A percentile compares a stretch with the other conserved stretches of the same genome.
These are phyloP conservation scores for Pterocarpus macrocarpus DNA, from an alignment of 306 rosid genomes.

Conservation along the genomic window DNA sequence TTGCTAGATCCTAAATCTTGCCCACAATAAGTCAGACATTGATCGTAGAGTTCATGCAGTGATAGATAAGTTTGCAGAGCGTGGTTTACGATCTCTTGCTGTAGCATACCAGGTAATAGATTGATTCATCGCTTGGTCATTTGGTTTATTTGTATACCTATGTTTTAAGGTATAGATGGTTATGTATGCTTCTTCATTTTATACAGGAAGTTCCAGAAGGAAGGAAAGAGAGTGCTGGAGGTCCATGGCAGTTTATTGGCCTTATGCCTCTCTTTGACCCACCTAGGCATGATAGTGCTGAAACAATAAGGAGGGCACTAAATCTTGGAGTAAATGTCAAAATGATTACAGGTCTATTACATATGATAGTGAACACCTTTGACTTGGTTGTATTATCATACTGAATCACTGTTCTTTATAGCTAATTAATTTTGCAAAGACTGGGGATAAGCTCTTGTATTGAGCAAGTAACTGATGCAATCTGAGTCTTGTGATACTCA, in stretches of 20 bases:
- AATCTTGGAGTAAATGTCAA: conserved; percentile 99
- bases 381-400: conserved; percentile 34
- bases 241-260: conserved; percentile 97
- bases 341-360: conserved; percentile 87
- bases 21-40: conserved; percentile 87
- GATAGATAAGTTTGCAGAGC: conserved; percentile 94
- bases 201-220: conserved; percentile 96
- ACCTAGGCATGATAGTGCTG: conserved; percentile 99
- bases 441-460: conserved; percentile 28
- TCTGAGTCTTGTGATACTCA: background rate
- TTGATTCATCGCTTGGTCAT: conserved; percentile 36
- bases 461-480: conserved; percentile 23
- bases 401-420: conserved; percentile 22
- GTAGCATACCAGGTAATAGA: conserved; percentile 90
- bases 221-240: conserved; percentile 89
- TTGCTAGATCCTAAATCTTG: conserved; percentile 83
- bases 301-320: conserved; percentile 94
- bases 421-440: conserved; percentile 26
- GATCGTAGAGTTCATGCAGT: conserved; percentile 93
- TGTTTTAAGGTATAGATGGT: conserved; percentile 23
- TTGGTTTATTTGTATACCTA: conserved; percentile 1
- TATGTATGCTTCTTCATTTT: conserved; percentile 30
- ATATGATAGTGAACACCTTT: conserved; percentile 34
- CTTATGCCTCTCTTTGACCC: conserved; percentile 98
- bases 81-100: conserved; percentile 96